Evolutionary conservation across 805 yeast genomes (phyloP), one percentile per base, ranked within the genome.

Genomic region (Priceomyces fermenticarens): DNA sequence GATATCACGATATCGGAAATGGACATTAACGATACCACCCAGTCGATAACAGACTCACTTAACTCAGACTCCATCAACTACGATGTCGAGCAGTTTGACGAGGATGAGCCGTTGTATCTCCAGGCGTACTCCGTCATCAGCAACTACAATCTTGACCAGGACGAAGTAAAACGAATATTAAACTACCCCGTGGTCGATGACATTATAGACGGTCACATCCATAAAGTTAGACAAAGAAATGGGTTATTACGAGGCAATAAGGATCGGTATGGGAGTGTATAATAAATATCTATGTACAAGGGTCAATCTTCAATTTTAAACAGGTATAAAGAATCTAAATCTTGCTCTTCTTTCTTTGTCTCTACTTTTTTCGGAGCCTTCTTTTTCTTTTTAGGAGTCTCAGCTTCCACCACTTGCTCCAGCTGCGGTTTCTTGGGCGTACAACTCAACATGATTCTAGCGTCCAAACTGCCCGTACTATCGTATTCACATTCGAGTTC

Each of bases 131-230:
- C 48, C 4, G 59, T 52, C 8, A 53, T 65, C 17, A 62, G 57
- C 35, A 65, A 64, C 44, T 63, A 64, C 38, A 54, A 58, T 14
- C 42, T 65, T 20, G 63, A 68, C 41, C 70, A 64, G 42, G 38
- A 35, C 2, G 67, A 61, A 26, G 60, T 67, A 30, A 65, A 66
- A 41, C 47, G 53, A 40, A 36, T 68, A 37, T 48, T 70, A 25
- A 67, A 70, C 42, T 70, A 69, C 42, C 75, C 75, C 2, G 65
- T 69, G 8, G 73, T 68, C n/a, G 75, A 69, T 36, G 73, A 70
- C 35, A 51, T 60, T 30, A 53, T 70, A 10, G 60, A 52, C 16
- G 66, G 73, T 6, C 75, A 70, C 49, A 57, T 51, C 32, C 68
- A 60, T 48, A 68, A 65, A 42, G 74, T 70, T 11, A 58, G 62